A percentile compares a stretch with the other conserved stretches of the same genome.
Conservation (phyloP, 1,284 basidiomycete species). For the Ceratobasidium sp. region DNA sequence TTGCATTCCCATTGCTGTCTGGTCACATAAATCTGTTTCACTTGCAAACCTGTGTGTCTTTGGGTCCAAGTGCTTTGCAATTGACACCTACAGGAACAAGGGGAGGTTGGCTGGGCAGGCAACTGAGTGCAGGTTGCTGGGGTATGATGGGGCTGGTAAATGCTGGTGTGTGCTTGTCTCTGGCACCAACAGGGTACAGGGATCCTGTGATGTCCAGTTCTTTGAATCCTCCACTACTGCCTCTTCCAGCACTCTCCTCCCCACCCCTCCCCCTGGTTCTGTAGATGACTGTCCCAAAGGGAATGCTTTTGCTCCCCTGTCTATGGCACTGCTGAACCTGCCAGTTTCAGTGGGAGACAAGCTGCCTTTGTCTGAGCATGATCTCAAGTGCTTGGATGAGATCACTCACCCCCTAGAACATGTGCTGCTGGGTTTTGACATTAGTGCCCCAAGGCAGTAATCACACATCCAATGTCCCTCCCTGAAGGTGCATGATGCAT, state of each 20-base stretch:
- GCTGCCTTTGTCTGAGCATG: neutral
- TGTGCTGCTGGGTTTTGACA: neutral
- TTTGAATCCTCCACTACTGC: too few species aligned
- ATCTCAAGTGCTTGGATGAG: neutral
- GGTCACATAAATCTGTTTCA: neutral
- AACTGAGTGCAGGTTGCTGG: slow-evolving; percentile 15
- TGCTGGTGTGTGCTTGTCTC: slow-evolving; percentile 16
- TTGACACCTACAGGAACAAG: slow-evolving; percentile 1
- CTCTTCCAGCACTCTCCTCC: too few species aligned
- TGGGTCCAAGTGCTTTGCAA: slow-evolving; percentile 9
- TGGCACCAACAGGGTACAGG: neutral
- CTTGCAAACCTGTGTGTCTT: slow-evolving; percentile 28
- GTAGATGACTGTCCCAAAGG: neutral
- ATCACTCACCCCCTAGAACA: neutral
- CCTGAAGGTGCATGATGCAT: slow-evolving; percentile 1
- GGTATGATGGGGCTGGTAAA: slow-evolving; percentile 17
- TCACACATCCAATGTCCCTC: neutral
- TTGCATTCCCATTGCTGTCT: slow-evolving; percentile 1
- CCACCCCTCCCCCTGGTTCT: too few species aligned
- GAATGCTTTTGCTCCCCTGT: neutral
- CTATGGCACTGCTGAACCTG: neutral
- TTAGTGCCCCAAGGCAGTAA: neutral
- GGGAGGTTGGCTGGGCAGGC: slow-evolving; percentile 4
- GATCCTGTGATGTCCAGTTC: slow-evolving; percentile 39
- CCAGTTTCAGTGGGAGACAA: slow-evolving; percentile 20